Evolutionary conservation across 768 basidiomycete species (phyloP).

Genomic region (Tephrocybe rancida): DNA sequence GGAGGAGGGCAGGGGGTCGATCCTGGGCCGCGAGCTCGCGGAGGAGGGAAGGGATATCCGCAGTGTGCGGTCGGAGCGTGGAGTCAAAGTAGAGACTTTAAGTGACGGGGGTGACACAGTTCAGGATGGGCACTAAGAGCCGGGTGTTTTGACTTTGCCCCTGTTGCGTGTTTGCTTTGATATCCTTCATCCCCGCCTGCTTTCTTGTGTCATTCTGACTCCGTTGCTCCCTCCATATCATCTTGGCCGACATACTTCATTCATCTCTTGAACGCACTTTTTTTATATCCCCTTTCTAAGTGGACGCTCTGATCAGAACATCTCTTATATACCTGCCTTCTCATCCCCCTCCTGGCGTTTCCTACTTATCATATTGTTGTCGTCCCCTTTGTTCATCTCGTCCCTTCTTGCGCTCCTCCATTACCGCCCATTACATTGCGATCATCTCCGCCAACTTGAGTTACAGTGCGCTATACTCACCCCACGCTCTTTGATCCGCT

Average conservation of each 20-base stretch:
- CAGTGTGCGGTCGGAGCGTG: conserved; percentile 80
- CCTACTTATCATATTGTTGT: conserved; percentile 15
- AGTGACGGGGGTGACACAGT: conserved; percentile 54
- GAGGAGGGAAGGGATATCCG: conserved; percentile 90
- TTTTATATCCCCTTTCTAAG: conserved; percentile 18
- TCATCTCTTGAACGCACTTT: conserved; percentile 6
- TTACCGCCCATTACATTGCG: not conserved
- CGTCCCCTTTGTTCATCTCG: not conserved
- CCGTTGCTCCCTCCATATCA: not conserved
- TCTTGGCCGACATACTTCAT: conserved; percentile 12
- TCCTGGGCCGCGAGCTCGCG: conserved; percentile 76
- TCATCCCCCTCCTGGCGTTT: conserved; percentile 12
- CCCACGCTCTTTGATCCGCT: conserved; percentile 14
- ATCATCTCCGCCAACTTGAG: conserved; percentile 18
- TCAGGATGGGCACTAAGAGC: conserved; percentile 41
- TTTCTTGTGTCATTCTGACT: not conserved
- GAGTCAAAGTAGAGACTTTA: conserved; percentile 75
- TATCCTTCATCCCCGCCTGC: not conserved
- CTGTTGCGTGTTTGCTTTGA: not conserved
- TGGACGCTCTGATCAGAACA: conserved; percentile 12
- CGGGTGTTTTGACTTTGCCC: conserved; percentile 7
- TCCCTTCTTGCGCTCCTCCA: not conserved
- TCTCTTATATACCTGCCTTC: conserved; percentile 16
- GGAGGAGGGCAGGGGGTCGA: conserved; percentile 36
- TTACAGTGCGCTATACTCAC: conserved; percentile 20